These are phyloP conservation scores for Penicillium aurantiogriseum DNA, from an alignment of 2,329 filamentous ascomycete species.

Conservation along the genomic window DNA sequence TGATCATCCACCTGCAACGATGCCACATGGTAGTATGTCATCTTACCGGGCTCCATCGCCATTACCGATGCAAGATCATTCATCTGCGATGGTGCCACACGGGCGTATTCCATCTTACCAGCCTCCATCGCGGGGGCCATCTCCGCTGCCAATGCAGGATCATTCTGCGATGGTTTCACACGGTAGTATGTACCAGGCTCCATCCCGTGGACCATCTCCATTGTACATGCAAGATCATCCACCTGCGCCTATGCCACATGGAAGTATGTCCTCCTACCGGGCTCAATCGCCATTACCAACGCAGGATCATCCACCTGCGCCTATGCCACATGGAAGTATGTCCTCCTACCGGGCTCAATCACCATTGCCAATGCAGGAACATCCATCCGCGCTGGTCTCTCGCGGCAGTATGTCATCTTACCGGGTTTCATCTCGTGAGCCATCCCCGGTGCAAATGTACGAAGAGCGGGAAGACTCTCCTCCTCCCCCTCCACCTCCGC, in stretches of 20 bases:
- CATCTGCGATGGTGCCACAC: constrained; percentile 8
- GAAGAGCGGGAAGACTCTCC: constrained; percentile 65
- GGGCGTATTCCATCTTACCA: constrained; percentile 5
- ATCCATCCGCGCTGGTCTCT: constrained; percentile 2
- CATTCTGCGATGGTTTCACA: constrained; percentile 1
- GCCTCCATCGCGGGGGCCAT: constrained; percentile 9
- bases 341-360: constrained; percentile 5
- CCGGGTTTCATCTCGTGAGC: constrained; percentile 19
- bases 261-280: constrained; percentile 5
- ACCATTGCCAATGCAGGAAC: neutral
- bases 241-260: neutral
- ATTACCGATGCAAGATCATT: neutral
- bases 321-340: neutral
- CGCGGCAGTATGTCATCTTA: constrained; percentile 3
- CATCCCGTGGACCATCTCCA: constrained; percentile 27
- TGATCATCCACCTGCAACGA: constrained; percentile 11
- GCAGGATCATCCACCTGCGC: constrained; percentile 24
- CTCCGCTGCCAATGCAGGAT: constrained; percentile 3
- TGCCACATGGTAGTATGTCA: constrained; percentile 1
- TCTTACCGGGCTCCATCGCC: constrained; percentile 5
- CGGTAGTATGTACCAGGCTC: constrained; percentile 6
- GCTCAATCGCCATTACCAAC: constrained; percentile 1
- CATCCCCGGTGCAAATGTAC: constrained; percentile 37
- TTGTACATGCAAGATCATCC: constrained; percentile 33
- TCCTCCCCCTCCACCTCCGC: constrained; percentile 79